A percentile compares a stretch with the other conserved stretches of the same genome.
phyloP scores from a whole-genome alignment of 225 moss, liverwort and hornwort species.

The Pseudisothecium myosuroides region DNA sequence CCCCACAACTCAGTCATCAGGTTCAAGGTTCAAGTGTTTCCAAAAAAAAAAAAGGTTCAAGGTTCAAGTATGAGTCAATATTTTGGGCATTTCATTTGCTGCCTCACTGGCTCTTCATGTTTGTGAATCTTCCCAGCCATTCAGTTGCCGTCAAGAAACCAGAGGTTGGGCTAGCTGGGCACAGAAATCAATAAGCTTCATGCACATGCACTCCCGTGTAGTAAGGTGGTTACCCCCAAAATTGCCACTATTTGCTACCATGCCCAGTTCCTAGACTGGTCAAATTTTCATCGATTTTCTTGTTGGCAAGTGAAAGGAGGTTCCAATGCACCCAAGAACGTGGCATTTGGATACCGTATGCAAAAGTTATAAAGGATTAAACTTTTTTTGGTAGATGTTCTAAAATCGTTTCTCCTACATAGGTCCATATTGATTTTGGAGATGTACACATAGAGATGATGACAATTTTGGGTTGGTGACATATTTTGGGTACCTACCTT shows the following conservation, averaged over 20 bases:
- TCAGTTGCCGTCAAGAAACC: too few species aligned
- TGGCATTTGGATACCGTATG: accelerated
- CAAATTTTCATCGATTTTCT: background rate
- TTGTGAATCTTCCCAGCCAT: background rate
- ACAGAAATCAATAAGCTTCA: background rate
- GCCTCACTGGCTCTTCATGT: background rate
- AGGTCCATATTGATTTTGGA: background rate
- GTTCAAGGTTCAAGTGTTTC: background rate
- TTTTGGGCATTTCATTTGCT: background rate
- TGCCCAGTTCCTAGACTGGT: accelerated
- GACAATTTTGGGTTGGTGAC: accelerated
- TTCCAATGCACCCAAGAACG: background rate
- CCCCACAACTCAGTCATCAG: background rate
- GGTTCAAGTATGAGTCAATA: background rate
- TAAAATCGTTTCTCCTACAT: background rate
- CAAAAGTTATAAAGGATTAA: background rate
- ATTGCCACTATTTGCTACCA: background rate
- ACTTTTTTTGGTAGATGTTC: background rate
- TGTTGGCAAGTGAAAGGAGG: too few species aligned
- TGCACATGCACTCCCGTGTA: background rate
- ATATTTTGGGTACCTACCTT: background rate
- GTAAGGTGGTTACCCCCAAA: background rate
- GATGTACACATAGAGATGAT: accelerated
- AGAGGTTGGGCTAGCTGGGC: background rate
- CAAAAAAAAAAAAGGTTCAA: too few species aligned